Conservation (phyloP, 2,329 filamentous ascomycete species). For the Arthrobotrys conoides region DNA sequence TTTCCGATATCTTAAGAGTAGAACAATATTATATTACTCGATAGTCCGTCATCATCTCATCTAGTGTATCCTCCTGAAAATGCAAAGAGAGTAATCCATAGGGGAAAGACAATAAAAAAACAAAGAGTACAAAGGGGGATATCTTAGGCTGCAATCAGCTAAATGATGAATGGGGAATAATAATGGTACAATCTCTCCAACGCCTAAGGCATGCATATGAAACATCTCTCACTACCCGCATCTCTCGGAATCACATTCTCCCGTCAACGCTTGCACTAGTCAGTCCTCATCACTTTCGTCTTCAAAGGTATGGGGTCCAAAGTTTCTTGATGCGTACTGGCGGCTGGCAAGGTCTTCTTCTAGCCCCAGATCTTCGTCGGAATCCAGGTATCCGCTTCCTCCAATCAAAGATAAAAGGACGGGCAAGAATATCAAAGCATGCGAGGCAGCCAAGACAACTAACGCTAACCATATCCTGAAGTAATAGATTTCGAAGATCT, state of each 20-base stretch:
- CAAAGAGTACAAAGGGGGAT: constrained; percentile 5
- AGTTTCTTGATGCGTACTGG: constrained; percentile 43
- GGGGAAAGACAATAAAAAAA: neutral
- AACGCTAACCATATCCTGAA: constrained; percentile 96
- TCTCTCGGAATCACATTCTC: constrained; percentile 39
- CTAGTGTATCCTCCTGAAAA: constrained; percentile 11
- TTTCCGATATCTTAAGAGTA: constrained; percentile 7
- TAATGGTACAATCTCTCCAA: constrained; percentile 49
- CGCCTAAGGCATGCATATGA: constrained; percentile 47
- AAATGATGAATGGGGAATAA: constrained; percentile 32
- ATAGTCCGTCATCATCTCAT: constrained; percentile 9
- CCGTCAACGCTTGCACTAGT: constrained; percentile 52
- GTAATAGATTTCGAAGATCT: constrained; percentile 99
- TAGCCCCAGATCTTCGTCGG: constrained; percentile 86
- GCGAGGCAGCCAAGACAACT: constrained; percentile 87
- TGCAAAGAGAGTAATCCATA: neutral
- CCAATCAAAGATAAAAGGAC: constrained; percentile 89
- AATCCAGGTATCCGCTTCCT: constrained; percentile 88
- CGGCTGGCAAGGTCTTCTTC: constrained; percentile 88
- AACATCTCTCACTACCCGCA: constrained; percentile 28
- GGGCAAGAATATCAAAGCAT: constrained; percentile 91
- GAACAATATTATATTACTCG: constrained; percentile 20
- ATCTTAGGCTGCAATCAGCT: constrained; percentile 3
- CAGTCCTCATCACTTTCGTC: constrained; percentile 58
- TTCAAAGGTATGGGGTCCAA: constrained; percentile 40